Conservation (phyloP, 2,329 filamentous ascomycete genomes). For the Cladophialophora immunda region DNA sequence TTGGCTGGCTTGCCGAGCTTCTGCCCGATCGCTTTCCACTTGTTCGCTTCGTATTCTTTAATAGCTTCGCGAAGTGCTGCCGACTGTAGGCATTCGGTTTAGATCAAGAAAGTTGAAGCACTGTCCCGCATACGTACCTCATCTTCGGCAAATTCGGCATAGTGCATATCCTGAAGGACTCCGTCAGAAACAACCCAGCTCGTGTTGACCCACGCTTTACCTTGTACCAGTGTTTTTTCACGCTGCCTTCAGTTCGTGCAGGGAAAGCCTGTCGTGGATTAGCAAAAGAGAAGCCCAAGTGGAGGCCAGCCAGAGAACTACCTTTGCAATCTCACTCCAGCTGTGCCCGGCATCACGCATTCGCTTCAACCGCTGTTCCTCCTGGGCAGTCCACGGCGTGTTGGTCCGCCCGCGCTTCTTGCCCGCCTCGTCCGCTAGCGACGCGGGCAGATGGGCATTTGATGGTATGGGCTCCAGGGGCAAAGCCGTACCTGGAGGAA, state of each 20-base stretch:
- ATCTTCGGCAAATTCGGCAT: constrained; percentile 96
- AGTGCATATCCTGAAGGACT: constrained; percentile 86
- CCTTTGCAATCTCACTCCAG: constrained; percentile 99
- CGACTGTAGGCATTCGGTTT: constrained; percentile 44
- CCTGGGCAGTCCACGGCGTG: constrained; percentile 95
- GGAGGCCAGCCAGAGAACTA: constrained; percentile 51
- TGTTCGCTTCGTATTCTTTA: constrained; percentile 98
- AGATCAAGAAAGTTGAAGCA: background rate
- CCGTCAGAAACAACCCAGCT: constrained; percentile 38
- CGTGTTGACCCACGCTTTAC: constrained; percentile 55
- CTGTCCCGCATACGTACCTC: constrained; percentile 66
- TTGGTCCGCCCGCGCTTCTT: constrained; percentile 96
- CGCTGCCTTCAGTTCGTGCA: constrained; percentile 90
- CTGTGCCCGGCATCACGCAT: constrained; percentile 94
- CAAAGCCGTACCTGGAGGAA: constrained; percentile 34
- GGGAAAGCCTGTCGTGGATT: constrained; percentile 76
- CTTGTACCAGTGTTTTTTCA: constrained; percentile 99
- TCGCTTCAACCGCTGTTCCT: constrained; percentile 89
- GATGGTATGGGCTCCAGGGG: constrained; percentile 12
- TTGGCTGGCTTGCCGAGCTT: constrained; percentile 99
- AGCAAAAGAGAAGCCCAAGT: constrained; percentile 10
- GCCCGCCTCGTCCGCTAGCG: constrained; percentile 40
- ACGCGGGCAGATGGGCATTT: constrained; percentile 32
- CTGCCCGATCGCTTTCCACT: constrained; percentile 96
- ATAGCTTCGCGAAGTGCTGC: constrained; percentile 81